These are phyloP conservation scores for Fusarium sp. DNA, from an alignment of 2,329 filamentous ascomycete genomes.

Conservation along the genomic window DNA sequence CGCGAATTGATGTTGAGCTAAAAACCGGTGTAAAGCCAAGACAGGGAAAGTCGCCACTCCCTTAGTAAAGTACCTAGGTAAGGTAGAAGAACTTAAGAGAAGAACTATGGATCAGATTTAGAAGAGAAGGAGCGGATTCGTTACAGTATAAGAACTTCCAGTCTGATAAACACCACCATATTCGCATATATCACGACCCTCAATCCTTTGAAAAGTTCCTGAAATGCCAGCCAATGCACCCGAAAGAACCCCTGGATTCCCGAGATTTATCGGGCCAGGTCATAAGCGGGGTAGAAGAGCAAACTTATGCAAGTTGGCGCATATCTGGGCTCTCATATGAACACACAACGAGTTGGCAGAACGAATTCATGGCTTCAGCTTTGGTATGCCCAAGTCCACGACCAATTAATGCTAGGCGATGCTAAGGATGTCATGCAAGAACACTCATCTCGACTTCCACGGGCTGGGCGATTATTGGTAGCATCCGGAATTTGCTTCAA, in stretches of 20 bases:
- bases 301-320: constrained; percentile 19
- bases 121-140: constrained; percentile 6
- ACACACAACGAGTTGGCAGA: background rate
- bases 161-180: background rate
- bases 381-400: background rate
- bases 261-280: constrained; percentile 39
- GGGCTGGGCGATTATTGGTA: background rate
- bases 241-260: constrained; percentile 20
- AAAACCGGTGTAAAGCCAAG: background rate
- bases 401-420: background rate
- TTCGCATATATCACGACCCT: constrained; percentile 27
- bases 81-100: background rate
- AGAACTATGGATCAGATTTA: background rate
- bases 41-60: background rate
- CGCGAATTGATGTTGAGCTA: background rate
- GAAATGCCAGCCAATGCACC: background rate
- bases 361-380: background rate
- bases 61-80: background rate
- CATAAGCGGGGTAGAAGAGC: constrained; percentile 33
- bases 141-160: constrained; percentile 16
- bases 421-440: background rate
- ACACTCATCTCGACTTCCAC: constrained; percentile 1
- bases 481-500: constrained; percentile 1
- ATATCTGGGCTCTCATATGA: background rate
- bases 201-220: constrained; percentile 6